These are phyloP conservation scores for Globisporangium nunn DNA, from an alignment of 352 stramenopile species.

Conservation along the genomic window DNA sequence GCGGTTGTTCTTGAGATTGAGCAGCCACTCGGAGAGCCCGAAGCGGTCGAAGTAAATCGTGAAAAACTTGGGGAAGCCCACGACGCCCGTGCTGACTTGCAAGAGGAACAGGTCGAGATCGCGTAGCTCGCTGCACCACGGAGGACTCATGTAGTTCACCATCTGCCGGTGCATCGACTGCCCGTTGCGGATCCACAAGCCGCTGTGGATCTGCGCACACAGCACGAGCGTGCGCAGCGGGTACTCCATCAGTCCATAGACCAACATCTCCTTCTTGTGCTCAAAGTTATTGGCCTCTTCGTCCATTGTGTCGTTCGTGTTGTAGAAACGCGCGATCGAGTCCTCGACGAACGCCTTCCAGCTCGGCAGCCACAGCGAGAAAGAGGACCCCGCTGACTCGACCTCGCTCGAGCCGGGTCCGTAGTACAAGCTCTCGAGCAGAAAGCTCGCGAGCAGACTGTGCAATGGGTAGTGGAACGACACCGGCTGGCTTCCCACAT, in stretches of 20 bases:
- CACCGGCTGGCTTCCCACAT: slow-evolving; percentile 63
- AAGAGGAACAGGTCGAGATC: slow-evolving; percentile 75
- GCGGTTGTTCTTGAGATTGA: slow-evolving; percentile 47
- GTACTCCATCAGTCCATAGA: slow-evolving; percentile 73
- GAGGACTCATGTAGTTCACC: slow-evolving; percentile 71
- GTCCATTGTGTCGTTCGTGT: slow-evolving; percentile 17
- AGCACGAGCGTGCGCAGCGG: slow-evolving; percentile 69
- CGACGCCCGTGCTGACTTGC: slow-evolving; percentile 48
- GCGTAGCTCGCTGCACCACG: slow-evolving; percentile 60
- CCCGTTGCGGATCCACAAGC: slow-evolving; percentile 81
- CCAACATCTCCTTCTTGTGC: slow-evolving; percentile 51
- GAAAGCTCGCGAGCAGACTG: slow-evolving; percentile 68
- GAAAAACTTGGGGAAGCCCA: slow-evolving; percentile 67
- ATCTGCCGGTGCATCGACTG: slow-evolving; percentile 80
- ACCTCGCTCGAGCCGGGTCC: slow-evolving; percentile 20
- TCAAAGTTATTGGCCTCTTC: slow-evolving; percentile 16
- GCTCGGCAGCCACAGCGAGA: slow-evolving; percentile 30
- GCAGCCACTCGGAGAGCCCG: slow-evolving; percentile 65
- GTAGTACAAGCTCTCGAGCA: slow-evolving; percentile 76
- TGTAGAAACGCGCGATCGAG: slow-evolving; percentile 30
- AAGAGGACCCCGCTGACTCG: slow-evolving; percentile 2
- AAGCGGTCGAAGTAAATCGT: slow-evolving; percentile 80
- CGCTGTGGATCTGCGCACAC: slow-evolving; percentile 69
- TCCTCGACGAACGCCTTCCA: slow-evolving; percentile 45
- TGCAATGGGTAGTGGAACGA: slow-evolving; percentile 90